Evolutionary conservation across 306 rosid genomes (phyloP).

Genomic region (Acacia acuminata): DNA sequence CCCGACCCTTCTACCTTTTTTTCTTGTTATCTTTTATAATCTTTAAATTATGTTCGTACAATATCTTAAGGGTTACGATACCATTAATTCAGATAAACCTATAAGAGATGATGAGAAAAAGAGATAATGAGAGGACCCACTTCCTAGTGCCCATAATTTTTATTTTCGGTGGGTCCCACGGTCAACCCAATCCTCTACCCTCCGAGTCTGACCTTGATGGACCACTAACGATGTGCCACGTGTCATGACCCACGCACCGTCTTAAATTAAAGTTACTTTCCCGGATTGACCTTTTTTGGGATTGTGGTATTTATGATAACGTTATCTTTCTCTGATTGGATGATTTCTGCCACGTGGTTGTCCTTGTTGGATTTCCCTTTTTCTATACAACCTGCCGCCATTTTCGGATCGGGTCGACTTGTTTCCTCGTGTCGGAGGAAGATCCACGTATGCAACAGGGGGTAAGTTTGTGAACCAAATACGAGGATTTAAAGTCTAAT

Average conservation of each 20-base stretch:
- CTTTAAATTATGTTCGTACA: too few relatives aligned
- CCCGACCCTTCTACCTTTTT: too few relatives aligned
- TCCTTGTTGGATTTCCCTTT: slow-evolving; percentile 38
- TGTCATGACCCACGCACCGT: slow-evolving; percentile 1
- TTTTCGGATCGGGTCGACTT: background rate
- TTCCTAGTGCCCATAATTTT: background rate
- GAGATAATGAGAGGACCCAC: too few relatives aligned
- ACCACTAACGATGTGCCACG: slow-evolving; percentile 7
- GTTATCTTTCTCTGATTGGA: slow-evolving; percentile 61
- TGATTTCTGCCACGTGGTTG: slow-evolving; percentile 34
- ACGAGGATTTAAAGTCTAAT: background rate
- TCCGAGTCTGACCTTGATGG: background rate
- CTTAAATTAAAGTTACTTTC: background rate
- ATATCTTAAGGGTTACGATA: too few relatives aligned
- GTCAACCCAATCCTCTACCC: slow-evolving; percentile 7
- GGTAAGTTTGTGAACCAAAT: background rate
- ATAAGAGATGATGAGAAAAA: too few relatives aligned
- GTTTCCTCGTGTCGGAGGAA: background rate
- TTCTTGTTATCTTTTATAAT: too few relatives aligned
- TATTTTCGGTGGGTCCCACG: slow-evolving; percentile 20
- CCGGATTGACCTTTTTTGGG: background rate
- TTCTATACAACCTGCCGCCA: slow-evolving; percentile 28
- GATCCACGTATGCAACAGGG: background rate
- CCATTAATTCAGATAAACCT: too few relatives aligned
- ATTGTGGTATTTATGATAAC: slow-evolving; percentile 42